Conservation (phyloP, 768 basidiomycete species). For the Boletus rubescentipes region DNA sequence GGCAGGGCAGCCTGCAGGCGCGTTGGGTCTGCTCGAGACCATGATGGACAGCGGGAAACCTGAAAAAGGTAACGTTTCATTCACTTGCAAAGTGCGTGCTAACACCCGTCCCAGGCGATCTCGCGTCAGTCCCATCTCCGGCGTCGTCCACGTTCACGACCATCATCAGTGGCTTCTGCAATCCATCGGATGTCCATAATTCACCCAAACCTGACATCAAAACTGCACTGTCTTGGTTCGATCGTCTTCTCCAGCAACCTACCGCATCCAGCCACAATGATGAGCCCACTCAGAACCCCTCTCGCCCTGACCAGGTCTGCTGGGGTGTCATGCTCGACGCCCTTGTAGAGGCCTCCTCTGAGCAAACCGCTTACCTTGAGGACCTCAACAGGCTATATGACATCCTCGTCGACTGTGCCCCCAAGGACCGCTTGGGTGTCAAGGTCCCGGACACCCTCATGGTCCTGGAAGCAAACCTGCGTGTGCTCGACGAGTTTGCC, state of each 20-base stretch:
- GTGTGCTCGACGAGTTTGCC: constrained; percentile 27
- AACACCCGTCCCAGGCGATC: constrained; percentile 14
- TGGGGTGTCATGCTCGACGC: constrained; percentile 63
- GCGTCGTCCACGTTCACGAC: constrained; percentile 61
- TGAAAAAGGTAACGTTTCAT: constrained; percentile 13
- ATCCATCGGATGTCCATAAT: constrained; percentile 36
- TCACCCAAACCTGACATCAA: constrained; percentile 44
- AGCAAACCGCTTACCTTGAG: constrained; percentile 39
- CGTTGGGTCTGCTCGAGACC: constrained; percentile 61
- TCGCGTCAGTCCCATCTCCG: constrained; percentile 51
- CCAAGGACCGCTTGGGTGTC: constrained; percentile 36
- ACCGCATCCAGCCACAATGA: constrained; percentile 36
- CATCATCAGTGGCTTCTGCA: constrained; percentile 66
- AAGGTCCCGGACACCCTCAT: constrained; percentile 40
- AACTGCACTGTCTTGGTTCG: constrained; percentile 72
- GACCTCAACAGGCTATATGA: constrained; percentile 59
- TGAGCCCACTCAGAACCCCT: constrained; percentile 41
- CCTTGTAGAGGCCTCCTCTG: constrained; percentile 39
- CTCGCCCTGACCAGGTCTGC: constrained; percentile 51
- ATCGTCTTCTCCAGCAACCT: constrained; percentile 53
- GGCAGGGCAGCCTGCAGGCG: constrained; percentile 59
- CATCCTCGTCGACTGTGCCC: constrained; percentile 35
- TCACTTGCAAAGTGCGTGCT: neutral
- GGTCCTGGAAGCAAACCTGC: constrained; percentile 44
- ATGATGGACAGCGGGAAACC: constrained; percentile 56